Evolutionary conservation across 495 filamentous ascomycete genomes (phyloP).

Genomic region (Penicillium taxi): DNA sequence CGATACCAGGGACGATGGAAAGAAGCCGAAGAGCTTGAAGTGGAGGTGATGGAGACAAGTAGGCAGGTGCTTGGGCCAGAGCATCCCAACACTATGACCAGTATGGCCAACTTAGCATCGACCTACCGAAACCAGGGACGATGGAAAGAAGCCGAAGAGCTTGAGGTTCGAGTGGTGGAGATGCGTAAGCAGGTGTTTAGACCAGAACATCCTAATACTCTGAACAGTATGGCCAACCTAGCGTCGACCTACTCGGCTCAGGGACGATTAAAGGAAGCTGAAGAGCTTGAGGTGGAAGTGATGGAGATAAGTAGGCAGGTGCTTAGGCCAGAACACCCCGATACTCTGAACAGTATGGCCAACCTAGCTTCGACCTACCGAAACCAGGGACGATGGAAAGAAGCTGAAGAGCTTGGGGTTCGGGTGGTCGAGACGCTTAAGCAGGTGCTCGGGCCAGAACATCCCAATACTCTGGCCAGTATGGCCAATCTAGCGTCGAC

Average conservation of each 20-base stretch:
- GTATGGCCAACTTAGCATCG: not conserved
- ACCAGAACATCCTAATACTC: no score
- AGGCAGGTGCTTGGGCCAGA: not conserved
- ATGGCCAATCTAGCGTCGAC: not conserved
- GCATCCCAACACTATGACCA: not conserved
- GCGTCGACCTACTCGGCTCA: no score
- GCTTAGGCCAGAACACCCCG: conserved; percentile 4
- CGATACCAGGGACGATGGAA: not conserved
- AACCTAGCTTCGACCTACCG: not conserved
- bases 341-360: conserved; percentile 2
- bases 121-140: conserved; percentile 1
- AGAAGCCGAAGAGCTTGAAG: not conserved
- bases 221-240: no score
- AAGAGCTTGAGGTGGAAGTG: not conserved
- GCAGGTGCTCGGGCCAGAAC: not conserved
- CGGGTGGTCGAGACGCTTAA: not conserved
- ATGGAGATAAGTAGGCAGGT: not conserved
- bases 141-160: conserved; percentile 2
- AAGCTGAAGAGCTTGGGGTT: not conserved
- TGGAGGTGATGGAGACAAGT: not conserved
- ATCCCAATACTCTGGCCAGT: not conserved
- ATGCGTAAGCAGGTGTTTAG: no score
- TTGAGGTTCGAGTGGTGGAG: not conserved
- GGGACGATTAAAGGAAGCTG: no score
- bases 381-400: not conserved